phyloP scores from a whole-genome alignment of 108 stramenopile species.

The Parmales sp. region DNA sequence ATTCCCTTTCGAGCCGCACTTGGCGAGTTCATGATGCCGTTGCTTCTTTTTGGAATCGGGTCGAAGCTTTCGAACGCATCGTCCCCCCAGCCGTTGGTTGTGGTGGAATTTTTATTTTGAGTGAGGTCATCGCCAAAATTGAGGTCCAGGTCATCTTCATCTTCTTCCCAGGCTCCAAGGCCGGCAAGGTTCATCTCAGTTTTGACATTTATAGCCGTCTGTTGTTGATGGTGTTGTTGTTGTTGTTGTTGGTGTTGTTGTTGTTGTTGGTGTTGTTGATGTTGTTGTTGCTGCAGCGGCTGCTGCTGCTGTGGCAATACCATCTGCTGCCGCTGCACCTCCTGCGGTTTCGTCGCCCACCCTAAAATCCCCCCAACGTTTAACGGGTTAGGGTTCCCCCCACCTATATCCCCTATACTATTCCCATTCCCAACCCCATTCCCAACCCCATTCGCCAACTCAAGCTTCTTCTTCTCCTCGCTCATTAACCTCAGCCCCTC shows the following conservation, averaged over 20 bases:
- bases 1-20: not conserved
- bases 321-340: constrained; percentile 9
- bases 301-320: constrained; percentile 2
- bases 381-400: not conserved
- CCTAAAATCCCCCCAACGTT: not conserved
- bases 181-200: not conserved
- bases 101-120: constrained; percentile 15
- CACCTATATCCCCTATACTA: not conserved
- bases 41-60: not conserved
- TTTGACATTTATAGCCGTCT: not conserved
- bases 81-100: constrained; percentile 14
- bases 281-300: too few species aligned
- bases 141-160: constrained; percentile 22
- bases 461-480: constrained; percentile 36
- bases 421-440: not conserved
- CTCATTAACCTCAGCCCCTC: constrained; percentile 46
- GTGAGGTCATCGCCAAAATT: constrained; percentile 24
- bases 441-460: not conserved
- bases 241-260: too few species aligned
- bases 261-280: too few species aligned
- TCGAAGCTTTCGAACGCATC: constrained; percentile 13
- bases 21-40: not conserved
- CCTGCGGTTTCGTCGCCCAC: constrained; percentile 25
- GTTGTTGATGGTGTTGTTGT: too few species aligned
- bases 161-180: constrained; percentile 14